Percentiles rank a stretch among this genome's conserved stretches.
Evolutionary conservation across 2,329 filamentous ascomycete species (phyloP).

Genomic region (Clarireedia sp.): DNA sequence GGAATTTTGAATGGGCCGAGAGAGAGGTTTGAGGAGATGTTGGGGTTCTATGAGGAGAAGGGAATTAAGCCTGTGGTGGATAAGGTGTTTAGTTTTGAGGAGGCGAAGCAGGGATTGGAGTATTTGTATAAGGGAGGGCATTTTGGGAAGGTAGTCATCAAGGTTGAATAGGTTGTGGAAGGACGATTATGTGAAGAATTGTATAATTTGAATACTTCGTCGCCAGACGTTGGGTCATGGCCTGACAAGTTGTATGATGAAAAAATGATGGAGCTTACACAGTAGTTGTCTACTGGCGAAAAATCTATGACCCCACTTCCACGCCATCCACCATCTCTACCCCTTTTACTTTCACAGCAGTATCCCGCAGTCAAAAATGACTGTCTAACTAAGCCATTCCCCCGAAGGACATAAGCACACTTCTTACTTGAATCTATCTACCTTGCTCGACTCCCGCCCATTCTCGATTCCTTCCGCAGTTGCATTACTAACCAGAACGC

Average conservation of each 20-base stretch:
- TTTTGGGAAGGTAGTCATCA: slow-evolving; percentile 37
- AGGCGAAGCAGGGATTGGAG: slow-evolving; percentile 39
- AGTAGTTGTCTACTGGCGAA: too few species aligned
- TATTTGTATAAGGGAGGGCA: slow-evolving; percentile 42
- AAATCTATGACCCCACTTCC: background rate
- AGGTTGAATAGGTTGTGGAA: background rate
- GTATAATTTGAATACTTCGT: too few species aligned
- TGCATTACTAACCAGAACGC: background rate
- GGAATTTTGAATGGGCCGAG: slow-evolving; percentile 56
- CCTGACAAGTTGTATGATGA: too few species aligned
- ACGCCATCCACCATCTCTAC: background rate
- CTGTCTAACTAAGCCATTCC: too few species aligned
- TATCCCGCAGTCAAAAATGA: too few species aligned
- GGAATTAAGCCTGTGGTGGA: slow-evolving; percentile 41
- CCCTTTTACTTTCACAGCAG: background rate
- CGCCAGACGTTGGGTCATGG: too few species aligned
- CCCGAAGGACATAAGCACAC: too few species aligned
- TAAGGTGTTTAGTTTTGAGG: slow-evolving; percentile 38
- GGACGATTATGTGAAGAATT: background rate
- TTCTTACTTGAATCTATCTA: too few species aligned
- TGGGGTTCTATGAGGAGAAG: slow-evolving; percentile 37
- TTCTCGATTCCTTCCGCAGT: background rate
- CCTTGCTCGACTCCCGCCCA: too few species aligned
- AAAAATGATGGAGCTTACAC: background rate
- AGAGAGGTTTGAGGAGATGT: slow-evolving; percentile 47